A percentile compares a stretch with the other conserved stretches of the same genome.
Conservation (phyloP, 768 basidiomycete species). For the Gloeopeniophorella convolvens region DNA sequence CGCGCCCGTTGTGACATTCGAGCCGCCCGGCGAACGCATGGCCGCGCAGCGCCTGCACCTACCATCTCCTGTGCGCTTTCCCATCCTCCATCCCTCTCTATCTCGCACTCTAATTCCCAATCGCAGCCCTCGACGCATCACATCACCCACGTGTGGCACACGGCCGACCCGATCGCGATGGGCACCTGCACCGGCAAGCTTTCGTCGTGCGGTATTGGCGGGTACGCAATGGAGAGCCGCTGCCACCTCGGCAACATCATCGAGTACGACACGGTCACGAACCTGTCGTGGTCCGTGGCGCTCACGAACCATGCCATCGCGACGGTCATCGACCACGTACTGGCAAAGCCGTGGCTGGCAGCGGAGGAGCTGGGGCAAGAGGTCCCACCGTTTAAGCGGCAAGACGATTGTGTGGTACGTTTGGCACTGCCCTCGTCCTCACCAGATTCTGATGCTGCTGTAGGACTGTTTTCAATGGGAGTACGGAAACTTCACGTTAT, state of each 20-base stretch:
- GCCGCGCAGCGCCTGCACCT: conserved; percentile 77
- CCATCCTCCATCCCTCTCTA: conserved; percentile 5
- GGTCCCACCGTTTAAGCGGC: conserved; percentile 46
- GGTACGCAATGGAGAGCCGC: conserved; percentile 79
- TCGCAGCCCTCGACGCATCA: conserved; percentile 61
- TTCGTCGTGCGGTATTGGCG: conserved; percentile 74
- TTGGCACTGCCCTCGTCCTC: not conserved
- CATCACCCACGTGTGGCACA: conserved; percentile 87
- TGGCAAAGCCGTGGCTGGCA: conserved; percentile 65
- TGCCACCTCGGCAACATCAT: conserved; percentile 85
- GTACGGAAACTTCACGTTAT: conserved; percentile 38
- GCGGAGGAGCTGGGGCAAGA: conserved; percentile 54
- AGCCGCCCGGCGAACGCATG: conserved; percentile 63
- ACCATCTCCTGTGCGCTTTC: conserved; percentile 75
- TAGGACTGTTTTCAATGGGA: conserved; percentile 77
- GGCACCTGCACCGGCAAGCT: conserved; percentile 72
- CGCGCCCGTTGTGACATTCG: conserved; percentile 86
- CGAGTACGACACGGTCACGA: conserved; percentile 86
- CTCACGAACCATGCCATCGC: conserved; percentile 77
- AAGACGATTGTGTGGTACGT: conserved; percentile 65
- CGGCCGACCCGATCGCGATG: conserved; percentile 90
- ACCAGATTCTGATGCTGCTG: not conserved
- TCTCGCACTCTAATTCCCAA: not conserved
- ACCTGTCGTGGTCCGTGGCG: conserved; percentile 80
- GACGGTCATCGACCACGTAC: conserved; percentile 66